These are phyloP conservation scores for Leccinum boreale DNA, from an alignment of 768 basidiomycete genomes.

Conservation along the genomic window DNA sequence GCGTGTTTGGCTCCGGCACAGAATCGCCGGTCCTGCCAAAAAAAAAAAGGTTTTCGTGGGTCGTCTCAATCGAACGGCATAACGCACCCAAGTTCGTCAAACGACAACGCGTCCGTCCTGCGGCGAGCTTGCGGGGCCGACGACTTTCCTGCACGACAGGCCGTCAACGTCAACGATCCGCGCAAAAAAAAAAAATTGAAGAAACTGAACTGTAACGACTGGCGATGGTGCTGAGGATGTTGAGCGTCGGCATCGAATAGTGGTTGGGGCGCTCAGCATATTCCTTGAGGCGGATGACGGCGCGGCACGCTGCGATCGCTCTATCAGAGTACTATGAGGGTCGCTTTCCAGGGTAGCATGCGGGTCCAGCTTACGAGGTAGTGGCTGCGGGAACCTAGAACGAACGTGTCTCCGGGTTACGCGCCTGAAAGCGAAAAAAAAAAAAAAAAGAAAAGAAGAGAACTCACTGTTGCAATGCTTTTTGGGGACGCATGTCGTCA, in stretches of 20 bases:
- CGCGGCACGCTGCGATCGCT: conserved; percentile 53
- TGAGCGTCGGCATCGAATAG: conserved; percentile 21
- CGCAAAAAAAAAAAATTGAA: not conserved
- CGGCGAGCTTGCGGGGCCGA: conserved; percentile 4
- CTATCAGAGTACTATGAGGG: conserved; percentile 11
- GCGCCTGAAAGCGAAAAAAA: not conserved
- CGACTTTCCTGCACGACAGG: conserved; percentile 12
- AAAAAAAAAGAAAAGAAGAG: not conserved
- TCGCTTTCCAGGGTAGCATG: not conserved
- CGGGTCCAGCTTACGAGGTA: conserved; percentile 46
- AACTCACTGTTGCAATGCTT: conserved; percentile 25
- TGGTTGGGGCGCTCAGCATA: conserved; percentile 36
- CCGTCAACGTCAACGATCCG: conserved; percentile 1
- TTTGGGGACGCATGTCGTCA: conserved; percentile 1
- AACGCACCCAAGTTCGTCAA: conserved; percentile 21
- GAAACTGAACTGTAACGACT: conserved; percentile 15
- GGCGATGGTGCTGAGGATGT: conserved; percentile 18
- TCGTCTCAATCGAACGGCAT: not conserved
- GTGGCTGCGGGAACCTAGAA: conserved; percentile 62
- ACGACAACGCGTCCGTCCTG: conserved; percentile 10
- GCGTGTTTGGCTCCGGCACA: conserved; percentile 2
- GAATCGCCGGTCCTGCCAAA: conserved; percentile 8
- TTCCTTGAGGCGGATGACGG: conserved; percentile 63
- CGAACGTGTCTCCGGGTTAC: not conserved
- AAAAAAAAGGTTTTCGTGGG: not conserved